Conservation (phyloP, 352 stramenopile species). For the Pythium coloratum region DNA sequence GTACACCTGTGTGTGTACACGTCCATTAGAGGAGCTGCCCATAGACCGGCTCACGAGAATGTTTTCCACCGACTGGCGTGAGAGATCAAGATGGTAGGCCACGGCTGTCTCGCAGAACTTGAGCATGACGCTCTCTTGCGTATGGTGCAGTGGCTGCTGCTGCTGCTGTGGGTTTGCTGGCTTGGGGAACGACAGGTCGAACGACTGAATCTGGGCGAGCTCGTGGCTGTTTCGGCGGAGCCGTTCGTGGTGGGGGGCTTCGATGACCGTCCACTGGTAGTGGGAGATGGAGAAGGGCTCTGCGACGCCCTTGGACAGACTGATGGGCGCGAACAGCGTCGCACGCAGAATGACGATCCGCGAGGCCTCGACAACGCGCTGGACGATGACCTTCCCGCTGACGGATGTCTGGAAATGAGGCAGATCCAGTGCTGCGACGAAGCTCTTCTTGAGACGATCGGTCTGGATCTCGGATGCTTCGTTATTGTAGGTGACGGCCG, state of each 20-base stretch:
- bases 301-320: neutral
- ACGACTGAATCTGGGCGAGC: conserved; percentile 17
- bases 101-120: conserved; percentile 16
- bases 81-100: conserved; percentile 18
- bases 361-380: conserved; percentile 33
- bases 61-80: conserved; percentile 18
- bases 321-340: conserved; percentile 33
- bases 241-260: conserved; percentile 7
- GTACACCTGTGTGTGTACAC: neutral
- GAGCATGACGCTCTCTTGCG: conserved; percentile 6
- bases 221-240: conserved; percentile 10
- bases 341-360: conserved; percentile 46
- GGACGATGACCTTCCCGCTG: conserved; percentile 36
- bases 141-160: neutral
- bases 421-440: conserved; percentile 11
- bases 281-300: conserved; percentile 13
- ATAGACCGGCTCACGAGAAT: neutral
- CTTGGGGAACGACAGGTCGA: conserved; percentile 16
- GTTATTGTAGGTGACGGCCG: conserved; percentile 2
- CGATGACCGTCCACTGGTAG: conserved; percentile 17
- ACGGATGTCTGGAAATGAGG: conserved; percentile 25
- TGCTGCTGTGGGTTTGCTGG: neutral
- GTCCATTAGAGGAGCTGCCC: neutral
- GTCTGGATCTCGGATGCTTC: conserved; percentile 11
- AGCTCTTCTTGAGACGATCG: conserved; percentile 15